phyloP scores from a whole-genome alignment of 768 basidiomycete genomes.

The Tulasnella sp. region DNA sequence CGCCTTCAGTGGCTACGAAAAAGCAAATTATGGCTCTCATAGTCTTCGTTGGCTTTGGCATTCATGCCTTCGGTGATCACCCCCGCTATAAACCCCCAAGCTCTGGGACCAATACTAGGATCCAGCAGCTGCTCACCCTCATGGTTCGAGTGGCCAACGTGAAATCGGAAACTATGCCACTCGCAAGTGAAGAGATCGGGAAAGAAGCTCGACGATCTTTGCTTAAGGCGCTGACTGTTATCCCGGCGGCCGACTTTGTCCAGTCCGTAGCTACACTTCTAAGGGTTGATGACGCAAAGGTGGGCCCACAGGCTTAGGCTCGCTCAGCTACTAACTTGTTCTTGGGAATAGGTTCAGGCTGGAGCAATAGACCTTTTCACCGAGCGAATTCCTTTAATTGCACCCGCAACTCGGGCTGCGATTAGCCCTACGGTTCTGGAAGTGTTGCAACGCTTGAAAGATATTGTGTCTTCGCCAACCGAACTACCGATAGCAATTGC shows the following conservation, averaged over 20 bases:
- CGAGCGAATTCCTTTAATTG: slow-evolving; percentile 59
- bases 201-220: slow-evolving; percentile 48
- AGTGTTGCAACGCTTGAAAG: slow-evolving; percentile 48
- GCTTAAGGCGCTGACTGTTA: slow-evolving; percentile 52
- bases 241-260: slow-evolving; percentile 70
- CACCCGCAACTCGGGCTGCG: slow-evolving; percentile 51
- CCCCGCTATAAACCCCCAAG: slow-evolving; percentile 31
- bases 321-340: not conserved
- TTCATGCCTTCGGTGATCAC: slow-evolving; percentile 37
- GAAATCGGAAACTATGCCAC: not conserved
- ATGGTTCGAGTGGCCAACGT: slow-evolving; percentile 1
- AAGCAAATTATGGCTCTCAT: slow-evolving; percentile 67
- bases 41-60: slow-evolving; percentile 54
- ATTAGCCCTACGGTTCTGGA: slow-evolving; percentile 49
- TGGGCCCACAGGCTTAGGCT: slow-evolving; percentile 36
- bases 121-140: slow-evolving; percentile 17
- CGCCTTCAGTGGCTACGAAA: slow-evolving; percentile 41
- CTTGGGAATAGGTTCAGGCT: slow-evolving; percentile 49
- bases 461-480: not conserved
- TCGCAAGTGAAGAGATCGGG: slow-evolving; percentile 10
- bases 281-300: slow-evolving; percentile 49
- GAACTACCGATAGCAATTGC: not conserved
- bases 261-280: slow-evolving; percentile 53
- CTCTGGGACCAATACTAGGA: not conserved
- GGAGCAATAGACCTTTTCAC: slow-evolving; percentile 69